Percentiles rank a stretch among this genome's conserved stretches.
These are phyloP conservation scores for Samsoniella hepiali DNA, from an alignment of 2,329 filamentous ascomycete genomes.

Conservation along the genomic window DNA sequence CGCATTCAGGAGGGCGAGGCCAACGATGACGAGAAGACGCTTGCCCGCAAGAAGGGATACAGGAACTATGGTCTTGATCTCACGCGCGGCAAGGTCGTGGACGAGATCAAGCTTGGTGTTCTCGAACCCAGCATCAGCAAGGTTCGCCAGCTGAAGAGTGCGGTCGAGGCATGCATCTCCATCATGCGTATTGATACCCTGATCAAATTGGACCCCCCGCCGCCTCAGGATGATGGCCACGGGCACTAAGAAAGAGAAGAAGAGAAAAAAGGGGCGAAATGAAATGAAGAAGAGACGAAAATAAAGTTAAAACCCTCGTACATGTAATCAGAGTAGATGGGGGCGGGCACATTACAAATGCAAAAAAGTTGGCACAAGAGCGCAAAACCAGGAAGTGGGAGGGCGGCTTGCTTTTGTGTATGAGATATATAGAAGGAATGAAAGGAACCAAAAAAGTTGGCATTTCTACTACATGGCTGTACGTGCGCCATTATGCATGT, in stretches of 20 bases:
- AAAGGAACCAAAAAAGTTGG: background rate
- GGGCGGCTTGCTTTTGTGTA: background rate
- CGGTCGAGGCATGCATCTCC: slow-evolving; percentile 95
- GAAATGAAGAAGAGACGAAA: slow-evolving; percentile 20
- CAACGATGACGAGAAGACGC: slow-evolving; percentile 80
- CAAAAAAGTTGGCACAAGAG: background rate
- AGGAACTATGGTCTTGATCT: slow-evolving; percentile 98
- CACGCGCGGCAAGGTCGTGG: slow-evolving; percentile 81
- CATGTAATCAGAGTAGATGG: slow-evolving; percentile 16
- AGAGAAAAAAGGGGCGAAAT: slow-evolving; percentile 21
- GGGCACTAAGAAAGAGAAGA: slow-evolving; percentile 60
- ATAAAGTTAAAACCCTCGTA: slow-evolving; percentile 17
- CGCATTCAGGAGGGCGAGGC: slow-evolving; percentile 82
- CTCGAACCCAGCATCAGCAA: slow-evolving; percentile 98
- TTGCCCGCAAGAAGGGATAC: slow-evolving; percentile 94
- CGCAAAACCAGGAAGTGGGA: background rate
- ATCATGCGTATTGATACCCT: slow-evolving; percentile 99
- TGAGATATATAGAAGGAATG: slow-evolving; percentile 12
- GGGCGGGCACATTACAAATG: slow-evolving; percentile 7
- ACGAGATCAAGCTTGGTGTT: slow-evolving; percentile 91
- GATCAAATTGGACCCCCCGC: slow-evolving; percentile 95
- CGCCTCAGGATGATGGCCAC: slow-evolving; percentile 75
- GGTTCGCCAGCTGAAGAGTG: slow-evolving; percentile 95
- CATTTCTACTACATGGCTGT: background rate
- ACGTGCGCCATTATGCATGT: background rate